Base-by-base conservation (phyloP, 805 yeast species). In the Hanseniaspora singularis region DNA sequence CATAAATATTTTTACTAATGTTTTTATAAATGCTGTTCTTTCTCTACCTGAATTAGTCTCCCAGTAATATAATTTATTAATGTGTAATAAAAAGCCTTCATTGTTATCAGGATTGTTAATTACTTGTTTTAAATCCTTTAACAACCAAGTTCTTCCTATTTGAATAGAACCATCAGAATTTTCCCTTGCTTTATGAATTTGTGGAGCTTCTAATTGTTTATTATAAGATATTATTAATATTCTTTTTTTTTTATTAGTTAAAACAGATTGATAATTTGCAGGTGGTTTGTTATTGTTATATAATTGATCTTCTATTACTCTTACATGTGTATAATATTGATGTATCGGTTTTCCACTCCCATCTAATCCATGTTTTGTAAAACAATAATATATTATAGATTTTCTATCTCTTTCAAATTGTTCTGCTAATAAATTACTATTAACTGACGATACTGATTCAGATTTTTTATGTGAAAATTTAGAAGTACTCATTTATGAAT, bases 131-230 rank as follows among this genome's bases (percentile, higher is more conserved):
- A 89, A 65, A 54, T 84, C 94, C 50, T 74, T 82, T 55, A 89
- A 65, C 51, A 76, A 78, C 97, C 97, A 88, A 2, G 94, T 81
- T 56, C 96, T 73, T 27, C 97, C 97, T 43, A 88, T 84, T 63
- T 88, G 96, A 55, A 82, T 76, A 1, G 78, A 61, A 1, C 82
- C 79, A 54, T 83, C 82, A 9, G 73, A 67, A 54, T 81, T 81
- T 59, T 76, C 86, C 55, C 94, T 78, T 2, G 94, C 95, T 62
- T 89, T 88, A 59, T 87, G 95, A 11, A 88, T 55, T 49, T 78
- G 70, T 27, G 83, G 79, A 22, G 81, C 64, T 0, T 89, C 89
- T 6, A 79, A 70, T 40, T 72, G 68, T 57, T 80, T 76, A 2
- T 73, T 75, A 31, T 88, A 76, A 41, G 63, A 58, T n/a, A 68